A percentile compares a stretch with the other conserved stretches of the same genome.
These are phyloP conservation scores for Chionographis japonica DNA, from an alignment of 106 monocot genomes.

Conservation along the genomic window DNA sequence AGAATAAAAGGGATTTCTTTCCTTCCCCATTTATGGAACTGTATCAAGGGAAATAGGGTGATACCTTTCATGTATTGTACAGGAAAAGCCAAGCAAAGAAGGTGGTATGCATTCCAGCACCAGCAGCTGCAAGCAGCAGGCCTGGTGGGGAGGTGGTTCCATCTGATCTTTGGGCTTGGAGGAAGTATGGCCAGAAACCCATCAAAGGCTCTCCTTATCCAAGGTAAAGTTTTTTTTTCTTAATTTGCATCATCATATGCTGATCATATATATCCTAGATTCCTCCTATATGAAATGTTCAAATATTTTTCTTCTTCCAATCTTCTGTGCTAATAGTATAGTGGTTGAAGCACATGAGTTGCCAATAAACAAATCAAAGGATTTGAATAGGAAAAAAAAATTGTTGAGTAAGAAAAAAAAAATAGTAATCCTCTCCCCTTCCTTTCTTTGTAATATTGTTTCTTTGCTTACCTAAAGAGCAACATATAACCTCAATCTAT, in stretches of 20 bases:
- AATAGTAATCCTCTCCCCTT: not conserved
- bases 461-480: conserved; percentile 1
- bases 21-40: not conserved
- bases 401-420: not conserved
- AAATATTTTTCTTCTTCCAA: not conserved
- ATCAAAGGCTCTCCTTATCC: conserved; percentile 96
- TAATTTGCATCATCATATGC: not conserved
- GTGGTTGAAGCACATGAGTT: conserved; percentile 8
- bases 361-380: conserved; percentile 6
- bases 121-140: conserved; percentile 60
- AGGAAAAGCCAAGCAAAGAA: conserved; percentile 94
- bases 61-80: not conserved
- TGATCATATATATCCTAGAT: conserved; percentile 12
- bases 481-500: not conserved
- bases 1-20: not conserved
- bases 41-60: not conserved
- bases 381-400: not conserved
- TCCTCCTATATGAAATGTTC: not conserved
- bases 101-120: conserved; percentile 94
- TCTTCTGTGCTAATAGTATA: not conserved
- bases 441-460: not conserved
- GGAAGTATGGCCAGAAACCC: conserved; percentile 94
- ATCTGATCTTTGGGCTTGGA: conserved; percentile 98
- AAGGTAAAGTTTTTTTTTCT: conserved; percentile 37
- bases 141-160: conserved; percentile 84